phyloP scores from a whole-genome alignment of 2,329 filamentous ascomycete species.

The Exophiala sp. region DNA sequence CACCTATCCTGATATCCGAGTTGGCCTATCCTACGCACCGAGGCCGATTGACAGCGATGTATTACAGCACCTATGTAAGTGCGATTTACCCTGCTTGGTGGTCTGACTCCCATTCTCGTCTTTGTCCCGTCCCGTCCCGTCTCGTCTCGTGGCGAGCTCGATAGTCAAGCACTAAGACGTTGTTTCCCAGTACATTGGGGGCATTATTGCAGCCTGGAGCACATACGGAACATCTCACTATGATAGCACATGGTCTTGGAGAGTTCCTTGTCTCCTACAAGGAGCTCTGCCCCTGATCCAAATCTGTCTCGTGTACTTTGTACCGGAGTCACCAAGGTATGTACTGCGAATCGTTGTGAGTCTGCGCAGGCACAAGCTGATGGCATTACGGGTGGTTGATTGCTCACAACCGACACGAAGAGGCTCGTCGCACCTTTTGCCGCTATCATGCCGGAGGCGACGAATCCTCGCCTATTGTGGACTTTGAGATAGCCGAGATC shows the following conservation, averaged over 20 bases:
- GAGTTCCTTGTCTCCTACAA: slow-evolving; percentile 29
- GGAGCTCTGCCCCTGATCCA: slow-evolving; percentile 18
- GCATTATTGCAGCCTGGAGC: slow-evolving; percentile 31
- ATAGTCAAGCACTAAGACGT: too few relatives aligned
- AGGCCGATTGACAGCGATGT: slow-evolving; percentile 13
- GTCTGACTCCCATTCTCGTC: too few relatives aligned
- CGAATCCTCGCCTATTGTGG: background rate
- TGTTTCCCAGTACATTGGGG: slow-evolving; percentile 32
- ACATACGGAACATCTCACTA: slow-evolving; percentile 31
- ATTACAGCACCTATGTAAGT: too few relatives aligned
- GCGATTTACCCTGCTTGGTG: too few relatives aligned
- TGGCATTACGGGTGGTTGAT: too few relatives aligned
- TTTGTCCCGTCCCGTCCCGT: too few relatives aligned
- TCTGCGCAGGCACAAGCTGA: too few relatives aligned
- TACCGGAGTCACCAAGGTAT: slow-evolving; percentile 28
- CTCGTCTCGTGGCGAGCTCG: too few relatives aligned
- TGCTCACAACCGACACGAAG: background rate
- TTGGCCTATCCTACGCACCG: slow-evolving; percentile 29
- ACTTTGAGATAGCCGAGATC: background rate
- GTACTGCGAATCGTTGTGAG: too few relatives aligned
- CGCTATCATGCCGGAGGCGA: background rate
- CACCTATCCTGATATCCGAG: slow-evolving; percentile 29
- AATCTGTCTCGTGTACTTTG: slow-evolving; percentile 23
- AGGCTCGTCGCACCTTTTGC: too few relatives aligned
- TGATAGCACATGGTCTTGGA: slow-evolving; percentile 29